Conservation (phyloP, 177 flowering plant species). For the Tripterygium wilfordii region DNA sequence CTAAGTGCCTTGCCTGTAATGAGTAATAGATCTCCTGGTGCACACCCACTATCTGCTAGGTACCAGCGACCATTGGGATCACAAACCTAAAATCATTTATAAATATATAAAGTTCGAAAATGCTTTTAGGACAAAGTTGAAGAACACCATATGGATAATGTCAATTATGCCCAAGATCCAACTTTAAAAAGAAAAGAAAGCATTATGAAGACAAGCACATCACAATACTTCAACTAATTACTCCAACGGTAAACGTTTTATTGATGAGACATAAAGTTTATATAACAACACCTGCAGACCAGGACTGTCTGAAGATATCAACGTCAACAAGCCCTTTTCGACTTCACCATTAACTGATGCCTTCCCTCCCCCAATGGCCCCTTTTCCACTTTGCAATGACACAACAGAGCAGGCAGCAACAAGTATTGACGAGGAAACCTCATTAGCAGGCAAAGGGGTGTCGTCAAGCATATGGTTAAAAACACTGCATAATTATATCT, state of each 20-base stretch:
- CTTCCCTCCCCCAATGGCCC: conserved; percentile 59
- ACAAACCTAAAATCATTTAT: no score
- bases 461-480: conserved; percentile 90
- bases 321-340: conserved; percentile 86
- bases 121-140: no score
- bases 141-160: not conserved
- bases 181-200: no score
- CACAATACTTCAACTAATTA: no score
- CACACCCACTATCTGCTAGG: conserved; percentile 64
- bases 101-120: no score
- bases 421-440: conserved; percentile 80
- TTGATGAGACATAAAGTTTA: not conserved
- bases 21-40: conserved; percentile 75
- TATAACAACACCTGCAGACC: conserved; percentile 77
- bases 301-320: conserved; percentile 69
- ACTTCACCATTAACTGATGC: conserved; percentile 48
- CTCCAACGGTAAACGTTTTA: not conserved
- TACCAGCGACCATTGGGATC: conserved; percentile 97
- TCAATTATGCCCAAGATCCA: no score
- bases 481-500: conserved; percentile 43
- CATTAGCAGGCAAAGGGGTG: conserved; percentile 72
- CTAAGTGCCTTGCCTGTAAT: conserved; percentile 91
- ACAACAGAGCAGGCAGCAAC: conserved; percentile 57
- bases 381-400: conserved; percentile 58
- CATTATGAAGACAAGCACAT: no score